A percentile compares a stretch with the other conserved stretches of the same genome.
Conservation (phyloP, 176 grass and related monocot genomes). For the Chloris gayana region DNA sequence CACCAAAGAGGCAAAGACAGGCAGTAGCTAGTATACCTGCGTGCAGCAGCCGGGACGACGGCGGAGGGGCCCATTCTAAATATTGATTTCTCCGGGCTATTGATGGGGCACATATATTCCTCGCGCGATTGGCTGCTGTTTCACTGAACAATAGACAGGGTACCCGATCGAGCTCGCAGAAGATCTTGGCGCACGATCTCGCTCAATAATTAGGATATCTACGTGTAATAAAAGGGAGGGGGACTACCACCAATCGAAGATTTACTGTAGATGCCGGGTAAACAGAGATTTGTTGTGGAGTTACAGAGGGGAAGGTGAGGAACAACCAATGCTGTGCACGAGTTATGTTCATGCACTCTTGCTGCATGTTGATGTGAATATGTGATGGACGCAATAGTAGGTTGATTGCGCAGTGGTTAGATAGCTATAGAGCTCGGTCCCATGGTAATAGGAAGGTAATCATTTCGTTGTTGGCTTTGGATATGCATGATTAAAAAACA, state of each 20-base stretch:
- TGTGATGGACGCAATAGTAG: background rate
- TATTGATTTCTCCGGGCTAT: background rate
- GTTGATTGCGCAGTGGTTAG: background rate
- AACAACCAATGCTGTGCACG: background rate
- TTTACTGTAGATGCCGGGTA: background rate
- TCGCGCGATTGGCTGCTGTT: background rate
- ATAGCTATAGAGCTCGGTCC: background rate
- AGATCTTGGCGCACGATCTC: constrained; percentile 35
- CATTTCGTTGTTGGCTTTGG: background rate
- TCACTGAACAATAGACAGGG: background rate
- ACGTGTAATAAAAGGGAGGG: constrained; percentile 14
- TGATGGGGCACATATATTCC: constrained; percentile 5
- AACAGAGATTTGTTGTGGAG: too few species aligned
- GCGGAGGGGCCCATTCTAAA: background rate
- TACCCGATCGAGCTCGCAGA: background rate
- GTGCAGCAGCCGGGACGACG: background rate
- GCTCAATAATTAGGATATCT: constrained; percentile 26
- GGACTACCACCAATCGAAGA: background rate
- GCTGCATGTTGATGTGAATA: background rate
- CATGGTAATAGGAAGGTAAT: background rate
- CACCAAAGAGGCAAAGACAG: background rate
- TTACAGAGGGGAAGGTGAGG: background rate
- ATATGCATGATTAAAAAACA: background rate
- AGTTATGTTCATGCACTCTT: background rate
- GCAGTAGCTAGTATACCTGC: background rate